These are phyloP conservation scores for Wickerhamiella hasegawae DNA, from an alignment of 805 yeast species.

Conservation along the genomic window DNA sequence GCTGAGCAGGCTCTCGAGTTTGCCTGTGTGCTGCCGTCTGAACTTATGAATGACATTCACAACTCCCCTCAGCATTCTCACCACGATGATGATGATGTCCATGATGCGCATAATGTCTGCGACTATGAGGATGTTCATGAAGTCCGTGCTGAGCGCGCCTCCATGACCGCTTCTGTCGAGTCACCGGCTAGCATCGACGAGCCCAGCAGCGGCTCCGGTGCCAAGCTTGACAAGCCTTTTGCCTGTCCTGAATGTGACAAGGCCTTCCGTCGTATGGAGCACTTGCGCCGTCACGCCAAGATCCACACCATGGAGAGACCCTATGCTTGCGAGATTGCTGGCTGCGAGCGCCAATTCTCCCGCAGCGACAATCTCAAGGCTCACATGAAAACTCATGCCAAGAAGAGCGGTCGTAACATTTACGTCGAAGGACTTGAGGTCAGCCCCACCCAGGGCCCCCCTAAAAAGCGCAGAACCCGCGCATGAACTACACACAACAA, in stretches of 20 bases:
- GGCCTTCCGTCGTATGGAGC: slow-evolving; percentile 27
- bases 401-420: slow-evolving; percentile 26
- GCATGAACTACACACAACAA: too few species aligned
- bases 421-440: slow-evolving; percentile 24
- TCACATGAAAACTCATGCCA: slow-evolving; percentile 53
- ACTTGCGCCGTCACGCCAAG: slow-evolving; percentile 39
- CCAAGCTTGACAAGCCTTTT: slow-evolving; percentile 17
- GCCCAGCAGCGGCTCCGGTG: background rate
- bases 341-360: slow-evolving; percentile 49
- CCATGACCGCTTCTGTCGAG: slow-evolving; percentile 1
- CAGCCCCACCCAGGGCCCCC: too few species aligned
- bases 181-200: background rate
- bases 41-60: background rate
- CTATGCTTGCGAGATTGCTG: slow-evolving; percentile 37
- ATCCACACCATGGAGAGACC: slow-evolving; percentile 74
- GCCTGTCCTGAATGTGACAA: slow-evolving; percentile 24
- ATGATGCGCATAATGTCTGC: too few species aligned
- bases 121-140: too few species aligned
- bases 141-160: background rate
- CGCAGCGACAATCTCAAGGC: slow-evolving; percentile 70
- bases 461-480: too few species aligned
- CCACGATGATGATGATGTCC: too few species aligned
- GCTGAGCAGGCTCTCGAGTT: slow-evolving; percentile 3
- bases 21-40: background rate
- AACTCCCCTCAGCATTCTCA: too few species aligned